These are phyloP conservation scores for Paramecium sonneborni DNA, from an alignment of 73 alveolate species.

Conservation along the genomic window DNA sequence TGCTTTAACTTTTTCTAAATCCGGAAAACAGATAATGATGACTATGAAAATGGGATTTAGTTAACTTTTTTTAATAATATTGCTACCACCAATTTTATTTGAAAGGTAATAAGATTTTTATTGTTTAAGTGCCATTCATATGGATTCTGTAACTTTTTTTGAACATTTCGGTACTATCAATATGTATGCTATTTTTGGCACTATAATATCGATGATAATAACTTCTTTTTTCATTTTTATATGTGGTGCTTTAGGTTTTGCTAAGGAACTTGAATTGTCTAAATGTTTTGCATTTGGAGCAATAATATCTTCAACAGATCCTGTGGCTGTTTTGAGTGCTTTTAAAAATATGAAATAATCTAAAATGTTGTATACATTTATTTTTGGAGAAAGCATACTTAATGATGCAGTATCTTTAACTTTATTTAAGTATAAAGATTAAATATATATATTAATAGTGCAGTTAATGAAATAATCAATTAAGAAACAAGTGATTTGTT, in stretches of 20 bases:
- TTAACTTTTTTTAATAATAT: constrained; percentile 51
- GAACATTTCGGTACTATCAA: constrained; percentile 80
- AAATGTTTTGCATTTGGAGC: constrained; percentile 66
- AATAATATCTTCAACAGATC: constrained; percentile 89
- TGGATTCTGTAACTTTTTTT: constrained; percentile 77
- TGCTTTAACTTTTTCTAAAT: constrained; percentile 70
- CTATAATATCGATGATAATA: constrained; percentile 72
- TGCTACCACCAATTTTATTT: constrained; percentile 64
- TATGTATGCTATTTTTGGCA: constrained; percentile 75
- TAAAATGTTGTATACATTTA: constrained; percentile 69
- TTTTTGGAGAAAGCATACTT: constrained; percentile 89
- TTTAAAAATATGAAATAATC: constrained; percentile 78
- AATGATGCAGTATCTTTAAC: constrained; percentile 83
- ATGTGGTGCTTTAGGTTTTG: neutral
- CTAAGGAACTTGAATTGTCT: constrained; percentile 52
- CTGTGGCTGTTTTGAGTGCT: constrained; percentile 86
- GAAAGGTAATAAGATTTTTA: constrained; percentile 60
- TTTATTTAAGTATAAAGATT: neutral
- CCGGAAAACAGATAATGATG: constrained; percentile 74
- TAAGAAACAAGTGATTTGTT: neutral
- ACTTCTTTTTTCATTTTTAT: constrained; percentile 51
- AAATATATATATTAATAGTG: neutral
- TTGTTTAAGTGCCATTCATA: constrained; percentile 73
- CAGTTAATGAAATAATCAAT: neutral
- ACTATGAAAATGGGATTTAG: constrained; percentile 7